These are phyloP conservation scores for Bauhinia variegata DNA, from an alignment of 306 rosid genomes.

Conservation along the genomic window DNA sequence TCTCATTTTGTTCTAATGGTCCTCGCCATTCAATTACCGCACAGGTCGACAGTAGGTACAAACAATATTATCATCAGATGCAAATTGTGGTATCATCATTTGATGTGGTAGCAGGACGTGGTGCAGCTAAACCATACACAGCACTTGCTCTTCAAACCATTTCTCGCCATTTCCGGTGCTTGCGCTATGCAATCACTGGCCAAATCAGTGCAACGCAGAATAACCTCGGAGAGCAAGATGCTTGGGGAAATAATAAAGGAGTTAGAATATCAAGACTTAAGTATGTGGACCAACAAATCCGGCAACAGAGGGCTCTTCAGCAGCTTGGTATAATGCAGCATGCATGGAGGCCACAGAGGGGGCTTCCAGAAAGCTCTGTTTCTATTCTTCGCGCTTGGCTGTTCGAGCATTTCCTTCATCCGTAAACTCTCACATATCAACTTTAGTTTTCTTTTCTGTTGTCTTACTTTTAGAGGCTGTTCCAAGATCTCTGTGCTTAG, in stretches of 20 bases:
- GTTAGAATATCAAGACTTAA: conserved; percentile 80
- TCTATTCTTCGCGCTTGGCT: conserved; percentile 86
- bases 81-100: conserved; percentile 83
- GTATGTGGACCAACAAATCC: conserved; percentile 72
- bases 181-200: conserved; percentile 72
- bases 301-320: conserved; percentile 81
- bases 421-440: conserved; percentile 52
- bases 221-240: conserved; percentile 72
- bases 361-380: conserved; percentile 83
- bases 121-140: conserved; percentile 84
- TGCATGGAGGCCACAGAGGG: conserved; percentile 88
- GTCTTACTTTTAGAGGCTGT: background rate
- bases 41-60: conserved; percentile 83
- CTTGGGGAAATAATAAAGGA: conserved; percentile 59
- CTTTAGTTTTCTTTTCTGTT: background rate
- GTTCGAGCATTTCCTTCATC: conserved; percentile 90
- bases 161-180: conserved; percentile 78
- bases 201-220: conserved; percentile 66
- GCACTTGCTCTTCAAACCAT: conserved; percentile 82
- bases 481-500: background rate
- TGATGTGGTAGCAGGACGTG: conserved; percentile 69
- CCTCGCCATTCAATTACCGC: too few relatives aligned
- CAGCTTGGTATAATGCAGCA: conserved; percentile 86
- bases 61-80: conserved; percentile 81
- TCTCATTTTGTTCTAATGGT: background rate